phyloP scores from a whole-genome alignment of 2,329 filamentous ascomycete species.

The Ascochyta viciae-villosae region DNA sequence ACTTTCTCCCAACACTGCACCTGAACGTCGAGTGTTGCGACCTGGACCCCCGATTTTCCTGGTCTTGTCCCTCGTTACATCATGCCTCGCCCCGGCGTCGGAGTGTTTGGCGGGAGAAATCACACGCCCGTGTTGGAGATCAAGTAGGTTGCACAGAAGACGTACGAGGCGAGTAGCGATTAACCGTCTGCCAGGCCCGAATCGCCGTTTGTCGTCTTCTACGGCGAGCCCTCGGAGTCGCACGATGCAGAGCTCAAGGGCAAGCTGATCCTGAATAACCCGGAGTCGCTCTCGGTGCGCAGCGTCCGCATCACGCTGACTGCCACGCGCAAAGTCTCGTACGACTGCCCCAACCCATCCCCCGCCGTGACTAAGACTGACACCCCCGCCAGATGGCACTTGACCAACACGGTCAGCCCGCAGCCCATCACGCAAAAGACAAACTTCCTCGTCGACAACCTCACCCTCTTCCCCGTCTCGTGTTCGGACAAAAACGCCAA shows the following conservation, averaged over 20 bases:
- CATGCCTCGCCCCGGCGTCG: conserved; percentile 43
- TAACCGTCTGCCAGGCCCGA: conserved; percentile 47
- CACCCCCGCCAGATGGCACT: conserved; percentile 40
- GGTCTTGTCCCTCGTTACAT: conserved; percentile 21
- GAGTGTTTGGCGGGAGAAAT: conserved; percentile 45
- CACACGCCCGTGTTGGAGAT: conserved; percentile 51
- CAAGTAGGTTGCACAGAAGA: conserved; percentile 41
- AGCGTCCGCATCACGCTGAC: conserved; percentile 56
- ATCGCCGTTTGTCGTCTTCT: conserved; percentile 58
- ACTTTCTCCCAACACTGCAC: too few relatives aligned
- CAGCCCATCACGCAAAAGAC: conserved; percentile 56
- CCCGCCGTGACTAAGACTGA: conserved; percentile 17
- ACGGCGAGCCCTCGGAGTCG: conserved; percentile 56
- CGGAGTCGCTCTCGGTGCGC: conserved; percentile 57
- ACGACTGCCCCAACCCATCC: conserved; percentile 24
- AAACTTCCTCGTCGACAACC: conserved; percentile 55
- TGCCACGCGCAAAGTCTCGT: conserved; percentile 58
- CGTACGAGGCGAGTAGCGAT: conserved; percentile 5
- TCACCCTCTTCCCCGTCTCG: conserved; percentile 52
- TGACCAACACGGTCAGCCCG: conserved; percentile 48
- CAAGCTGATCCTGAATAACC: conserved; percentile 55
- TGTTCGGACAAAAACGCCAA: conserved; percentile 44
- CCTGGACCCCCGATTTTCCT: too few relatives aligned
- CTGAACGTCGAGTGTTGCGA: too few relatives aligned
- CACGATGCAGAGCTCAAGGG: conserved; percentile 55